Percentiles rank a stretch among this genome's conserved stretches.
Conservation (phyloP, 169 alveolate species). For the Eimeria falciformis region DNA sequence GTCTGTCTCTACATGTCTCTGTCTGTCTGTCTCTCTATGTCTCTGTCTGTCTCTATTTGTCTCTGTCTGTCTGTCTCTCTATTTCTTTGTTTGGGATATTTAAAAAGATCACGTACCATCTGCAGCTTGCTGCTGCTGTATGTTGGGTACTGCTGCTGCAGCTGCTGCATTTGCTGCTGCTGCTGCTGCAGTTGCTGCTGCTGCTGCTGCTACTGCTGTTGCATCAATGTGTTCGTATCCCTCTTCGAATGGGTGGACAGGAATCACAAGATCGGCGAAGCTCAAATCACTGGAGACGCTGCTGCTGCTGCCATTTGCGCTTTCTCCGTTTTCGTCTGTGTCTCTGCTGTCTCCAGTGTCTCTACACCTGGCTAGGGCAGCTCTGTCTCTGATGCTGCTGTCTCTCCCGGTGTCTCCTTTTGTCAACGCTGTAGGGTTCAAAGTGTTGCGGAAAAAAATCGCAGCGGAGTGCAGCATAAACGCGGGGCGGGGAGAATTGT, state of each 20-base stretch:
- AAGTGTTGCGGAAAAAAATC: slow-evolving; percentile 78
- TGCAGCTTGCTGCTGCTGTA: no score
- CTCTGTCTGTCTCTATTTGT: no score
- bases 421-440: background rate
- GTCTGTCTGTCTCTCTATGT: no score
- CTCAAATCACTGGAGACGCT: background rate
- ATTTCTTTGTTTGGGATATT: no score
- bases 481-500: slow-evolving; percentile 83
- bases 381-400: background rate
- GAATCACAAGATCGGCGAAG: background rate
- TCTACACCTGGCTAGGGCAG: background rate
- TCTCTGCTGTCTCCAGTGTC: background rate
- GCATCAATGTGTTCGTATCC: background rate
- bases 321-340: background rate
- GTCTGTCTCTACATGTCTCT: no score
- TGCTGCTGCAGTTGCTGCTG: background rate
- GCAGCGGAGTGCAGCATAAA: slow-evolving; percentile 80
- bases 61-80: no score
- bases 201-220: slow-evolving; percentile 7
- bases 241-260: background rate
- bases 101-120: no score
- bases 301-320: background rate
- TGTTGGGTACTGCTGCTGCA: background rate
- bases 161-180: slow-evolving; percentile 22
- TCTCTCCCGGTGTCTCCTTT: background rate